These are phyloP conservation scores for Colletotrichum costaricense DNA, from an alignment of 2,329 filamentous ascomycete species.

Conservation along the genomic window DNA sequence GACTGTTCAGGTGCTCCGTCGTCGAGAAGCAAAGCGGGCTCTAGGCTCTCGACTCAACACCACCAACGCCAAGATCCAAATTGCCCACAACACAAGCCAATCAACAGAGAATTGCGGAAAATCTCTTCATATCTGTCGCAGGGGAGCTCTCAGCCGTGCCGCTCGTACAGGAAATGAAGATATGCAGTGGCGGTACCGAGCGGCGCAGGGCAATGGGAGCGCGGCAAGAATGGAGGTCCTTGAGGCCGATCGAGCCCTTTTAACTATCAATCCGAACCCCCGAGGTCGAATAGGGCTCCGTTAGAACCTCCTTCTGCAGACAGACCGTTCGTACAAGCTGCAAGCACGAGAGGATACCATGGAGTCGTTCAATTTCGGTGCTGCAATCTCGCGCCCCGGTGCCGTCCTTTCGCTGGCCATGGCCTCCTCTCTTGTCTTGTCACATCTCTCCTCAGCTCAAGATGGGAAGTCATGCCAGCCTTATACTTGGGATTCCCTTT, in stretches of 20 bases:
- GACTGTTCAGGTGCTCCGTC: background rate
- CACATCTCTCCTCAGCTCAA: too few relatives aligned
- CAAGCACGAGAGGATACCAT: too few relatives aligned
- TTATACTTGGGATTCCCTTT: too few relatives aligned
- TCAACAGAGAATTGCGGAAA: background rate
- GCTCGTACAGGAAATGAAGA: background rate
- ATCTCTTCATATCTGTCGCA: background rate
- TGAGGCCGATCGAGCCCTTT: background rate
- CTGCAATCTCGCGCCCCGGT: too few relatives aligned
- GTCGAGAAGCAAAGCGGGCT: background rate
- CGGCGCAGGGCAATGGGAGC: background rate
- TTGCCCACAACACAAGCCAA: background rate
- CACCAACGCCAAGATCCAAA: background rate
- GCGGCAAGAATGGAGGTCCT: too few relatives aligned
- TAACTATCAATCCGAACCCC: background rate
- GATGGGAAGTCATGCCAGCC: too few relatives aligned
- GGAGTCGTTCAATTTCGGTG: too few relatives aligned
- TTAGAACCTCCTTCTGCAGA: too few relatives aligned
- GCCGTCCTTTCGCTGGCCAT: too few relatives aligned
- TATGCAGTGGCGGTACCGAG: background rate
- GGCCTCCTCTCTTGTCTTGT: too few relatives aligned
- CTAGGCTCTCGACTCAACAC: background rate
- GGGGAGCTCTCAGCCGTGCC: background rate
- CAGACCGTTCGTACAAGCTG: too few relatives aligned
- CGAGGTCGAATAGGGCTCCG: too few relatives aligned